Conservation (phyloP, 164 flowering plant species). For the Umbellularia californica region DNA sequence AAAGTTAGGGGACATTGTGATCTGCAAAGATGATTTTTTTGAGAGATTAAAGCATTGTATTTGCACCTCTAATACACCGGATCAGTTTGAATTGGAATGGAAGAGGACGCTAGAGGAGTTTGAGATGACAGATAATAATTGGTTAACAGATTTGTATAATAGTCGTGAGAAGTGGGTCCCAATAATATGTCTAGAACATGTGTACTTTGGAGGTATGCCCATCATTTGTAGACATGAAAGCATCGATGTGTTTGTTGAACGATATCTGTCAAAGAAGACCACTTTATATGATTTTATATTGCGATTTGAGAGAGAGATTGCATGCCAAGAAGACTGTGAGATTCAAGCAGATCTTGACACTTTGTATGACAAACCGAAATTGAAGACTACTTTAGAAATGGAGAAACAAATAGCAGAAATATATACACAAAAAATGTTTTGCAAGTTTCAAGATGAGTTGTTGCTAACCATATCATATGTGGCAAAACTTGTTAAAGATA, state of each 20-base stretch:
- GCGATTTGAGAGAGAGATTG: neutral
- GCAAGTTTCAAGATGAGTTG: too few species aligned
- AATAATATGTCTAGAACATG: too few species aligned
- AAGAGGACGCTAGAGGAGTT: neutral
- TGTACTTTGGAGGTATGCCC: neutral
- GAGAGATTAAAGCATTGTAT: neutral
- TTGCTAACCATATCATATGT: too few species aligned
- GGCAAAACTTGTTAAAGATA: too few species aligned
- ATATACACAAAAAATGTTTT: neutral
- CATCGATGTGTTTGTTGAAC: neutral
- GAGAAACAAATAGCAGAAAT: neutral
- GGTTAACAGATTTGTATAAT: neutral
- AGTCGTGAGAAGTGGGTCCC: neutral
- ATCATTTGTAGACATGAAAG: slow-evolving; percentile 5
- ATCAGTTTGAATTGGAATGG: slow-evolving; percentile 5
- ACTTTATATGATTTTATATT: neutral
- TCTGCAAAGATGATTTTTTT: neutral
- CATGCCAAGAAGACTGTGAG: too few species aligned
- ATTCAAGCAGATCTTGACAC: neutral
- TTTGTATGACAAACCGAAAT: neutral
- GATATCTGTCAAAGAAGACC: neutral
- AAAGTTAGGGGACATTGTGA: neutral
- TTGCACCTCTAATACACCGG: neutral
- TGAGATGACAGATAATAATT: neutral
- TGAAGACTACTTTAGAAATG: slow-evolving; percentile 2